Base-by-base conservation (phyloP, 441 rosid species). In the Theobroma grandiflorum region DNA sequence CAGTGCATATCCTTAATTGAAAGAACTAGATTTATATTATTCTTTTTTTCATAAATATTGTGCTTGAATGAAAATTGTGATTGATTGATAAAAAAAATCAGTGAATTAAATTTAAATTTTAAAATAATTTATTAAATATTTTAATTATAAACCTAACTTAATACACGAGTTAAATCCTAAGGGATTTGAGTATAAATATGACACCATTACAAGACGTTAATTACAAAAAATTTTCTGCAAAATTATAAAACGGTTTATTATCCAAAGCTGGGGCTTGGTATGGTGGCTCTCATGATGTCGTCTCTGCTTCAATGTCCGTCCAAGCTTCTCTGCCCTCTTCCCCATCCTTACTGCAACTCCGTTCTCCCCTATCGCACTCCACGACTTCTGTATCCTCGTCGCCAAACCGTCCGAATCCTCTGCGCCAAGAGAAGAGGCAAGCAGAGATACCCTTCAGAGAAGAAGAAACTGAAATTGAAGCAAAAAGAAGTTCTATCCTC, bases 391-490 rank as follows among this genome's bases (percentile, higher is more conserved):
- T 73, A 67, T 69, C 83, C 85, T 49, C 85, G 79, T 74, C 66
- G 3, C 85, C 89, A 75, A 69, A 79, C 83, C 3, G 68, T 80
- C 74, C 79, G 66, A 70, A 61, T 86, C 82, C 50, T 80, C 89
- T 85, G 89, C 88, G 80, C 95, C 38, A 94, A 91, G 86, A 88
- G 99, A 82, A 88, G 94, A 11, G 98, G 96, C n/a, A 93, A 90
- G 75, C 89, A 84, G 82, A 85, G 98, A 80, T 96, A 96, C 81
- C 99, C 99, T 26, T 96, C 99, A 0, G 99, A 96, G 91, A 94
- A 94, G 89, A 96, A 84, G 88, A 94, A 91, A 87, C 88, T 94
- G 68, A 92, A 86, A 35, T 72, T 82, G 78, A 86, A 83, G 88
- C 94, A 85, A 77, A 90, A 92, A 68, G 88, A 88, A 76, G 84